A percentile compares a stretch with the other conserved stretches of the same genome.
These are phyloP conservation scores for Saccharomycopsis synnaedendra DNA, from an alignment of 805 yeast species.

Conservation along the genomic window DNA sequence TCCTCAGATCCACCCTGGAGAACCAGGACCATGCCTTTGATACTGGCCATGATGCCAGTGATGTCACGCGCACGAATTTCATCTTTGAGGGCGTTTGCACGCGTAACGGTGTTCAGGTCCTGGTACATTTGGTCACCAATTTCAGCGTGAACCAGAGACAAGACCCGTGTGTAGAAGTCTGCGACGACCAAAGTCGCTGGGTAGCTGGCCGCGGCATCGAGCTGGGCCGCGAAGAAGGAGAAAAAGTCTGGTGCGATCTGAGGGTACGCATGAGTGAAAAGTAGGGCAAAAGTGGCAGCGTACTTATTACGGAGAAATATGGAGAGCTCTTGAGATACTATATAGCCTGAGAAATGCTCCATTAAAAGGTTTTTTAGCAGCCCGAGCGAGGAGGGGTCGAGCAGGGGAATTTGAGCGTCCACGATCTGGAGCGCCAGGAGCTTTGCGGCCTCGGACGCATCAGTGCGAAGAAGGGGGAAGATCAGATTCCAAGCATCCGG, in stretches of 20 bases:
- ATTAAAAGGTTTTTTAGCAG: conserved; percentile 19
- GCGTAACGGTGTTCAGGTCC: conserved; percentile 50
- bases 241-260: conserved; percentile 40
- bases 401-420: conserved; percentile 38
- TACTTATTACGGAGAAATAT: conserved; percentile 41
- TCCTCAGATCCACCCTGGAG: conserved; percentile 26
- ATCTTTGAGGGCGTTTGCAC: conserved; percentile 61
- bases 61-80: conserved; percentile 69
- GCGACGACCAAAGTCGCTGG: conserved; percentile 25
- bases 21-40: conserved; percentile 55
- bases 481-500: conserved; percentile 47
- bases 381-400: conserved; percentile 20
- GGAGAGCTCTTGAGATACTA: conserved; percentile 1
- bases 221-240: conserved; percentile 33
- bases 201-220: conserved; percentile 21
- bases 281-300: conserved; percentile 40
- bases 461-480: conserved; percentile 31
- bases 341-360: conserved; percentile 11
- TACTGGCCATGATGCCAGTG: conserved; percentile 46
- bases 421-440: conserved; percentile 64
- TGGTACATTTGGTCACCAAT: conserved; percentile 85
- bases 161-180: conserved; percentile 68
- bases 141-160: conserved; percentile 73
- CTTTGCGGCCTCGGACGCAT: conserved; percentile 39
- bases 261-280: conserved; percentile 39